Percentiles rank a stretch among this genome's conserved stretches.
Evolutionary conservation across 202 grass and related monocot species (phyloP).

Genomic region (Panicum hallii): DNA sequence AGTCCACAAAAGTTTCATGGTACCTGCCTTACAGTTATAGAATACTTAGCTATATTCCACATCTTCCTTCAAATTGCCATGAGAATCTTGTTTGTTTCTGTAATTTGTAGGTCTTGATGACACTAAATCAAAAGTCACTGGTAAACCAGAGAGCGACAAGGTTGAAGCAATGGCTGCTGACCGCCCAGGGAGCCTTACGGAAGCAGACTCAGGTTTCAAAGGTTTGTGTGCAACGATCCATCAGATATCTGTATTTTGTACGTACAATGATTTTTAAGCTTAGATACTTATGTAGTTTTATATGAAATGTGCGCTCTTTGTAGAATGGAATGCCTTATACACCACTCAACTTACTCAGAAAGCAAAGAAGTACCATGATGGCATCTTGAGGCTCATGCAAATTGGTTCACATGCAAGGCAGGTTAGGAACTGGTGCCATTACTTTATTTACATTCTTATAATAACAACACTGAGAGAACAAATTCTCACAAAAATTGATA

Average conservation of each 20-base stretch:
- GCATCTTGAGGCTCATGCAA: constrained; percentile 56
- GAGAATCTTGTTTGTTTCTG: constrained; percentile 16
- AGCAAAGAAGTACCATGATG: constrained; percentile 83
- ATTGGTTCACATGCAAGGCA: constrained; percentile 61
- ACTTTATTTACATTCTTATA: constrained; percentile 30
- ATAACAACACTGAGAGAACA: neutral
- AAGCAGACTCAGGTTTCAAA: constrained; percentile 38
- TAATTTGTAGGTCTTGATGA: constrained; percentile 39
- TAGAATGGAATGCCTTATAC: constrained; percentile 86
- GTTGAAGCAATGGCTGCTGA: constrained; percentile 29
- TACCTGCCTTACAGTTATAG: constrained; percentile 24
- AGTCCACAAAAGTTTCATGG: constrained; percentile 37
- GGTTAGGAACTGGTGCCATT: constrained; percentile 46
- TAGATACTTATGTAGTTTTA: constrained; percentile 30
- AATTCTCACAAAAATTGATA: neutral
- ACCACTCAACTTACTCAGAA: constrained; percentile 80
- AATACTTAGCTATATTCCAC: constrained; percentile 4
- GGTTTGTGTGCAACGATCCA: constrained; percentile 29
- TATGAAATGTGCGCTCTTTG: neutral
- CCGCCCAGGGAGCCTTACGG: constrained; percentile 7
- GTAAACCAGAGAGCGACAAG: constrained; percentile 38
- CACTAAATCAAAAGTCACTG: constrained; percentile 37
- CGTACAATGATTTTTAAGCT: neutral
- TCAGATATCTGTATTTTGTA: constrained; percentile 19
- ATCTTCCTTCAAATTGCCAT: neutral